Evolutionary conservation across 805 yeast genomes (phyloP), one percentile per base, ranked within the genome.

Genomic region (Torulaspora microellipsoides): DNA sequence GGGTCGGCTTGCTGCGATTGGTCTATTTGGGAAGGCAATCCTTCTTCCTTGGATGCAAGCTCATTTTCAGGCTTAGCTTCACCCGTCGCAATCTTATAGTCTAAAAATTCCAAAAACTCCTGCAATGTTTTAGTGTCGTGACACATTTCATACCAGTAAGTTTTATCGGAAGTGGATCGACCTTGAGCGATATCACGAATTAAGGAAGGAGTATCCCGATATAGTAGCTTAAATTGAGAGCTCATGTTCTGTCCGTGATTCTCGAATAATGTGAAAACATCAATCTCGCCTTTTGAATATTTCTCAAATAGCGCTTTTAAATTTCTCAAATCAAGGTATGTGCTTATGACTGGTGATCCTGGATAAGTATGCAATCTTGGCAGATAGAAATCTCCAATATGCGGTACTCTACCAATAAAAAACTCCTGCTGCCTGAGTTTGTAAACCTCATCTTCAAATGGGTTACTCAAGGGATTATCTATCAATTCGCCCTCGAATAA

Each of bases 141-240:
- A 33, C 62, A 52, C 46, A 62, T 50, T 37, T 60, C 64, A 43
- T 48, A 60, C 66, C 66, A 62, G 40, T 60, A 59, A n/a, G 38
- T 48, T 32, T 54, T 49, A 1, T 36, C 37, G 4, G 32, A 17
- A 23, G 25, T 38, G 4, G 36, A 25, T 7, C 42, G 43, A 1
- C 46, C 48, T 17, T 47, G 48, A 12, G 42, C 35, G 8, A 48
- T 42, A 38, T 60, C 62, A 11, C 49, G 43, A 23, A 59, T 36
- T 37, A 55, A 27, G 9, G 52, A 34, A 5, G 59, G 53, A 2
- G 56, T 54, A 43, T 61, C 64, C 28, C 60, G 59, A 40, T 54
- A 61, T 13, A 61, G 38, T 15, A 62, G 37, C 31, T 56, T 57
- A 31, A 62, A 59, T 17, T 53, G 54, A 29, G 48, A 25, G 37